Evolutionary conservation across 352 stramenopile genomes (phyloP).

Genomic region (Phytophthora kernoviae): DNA sequence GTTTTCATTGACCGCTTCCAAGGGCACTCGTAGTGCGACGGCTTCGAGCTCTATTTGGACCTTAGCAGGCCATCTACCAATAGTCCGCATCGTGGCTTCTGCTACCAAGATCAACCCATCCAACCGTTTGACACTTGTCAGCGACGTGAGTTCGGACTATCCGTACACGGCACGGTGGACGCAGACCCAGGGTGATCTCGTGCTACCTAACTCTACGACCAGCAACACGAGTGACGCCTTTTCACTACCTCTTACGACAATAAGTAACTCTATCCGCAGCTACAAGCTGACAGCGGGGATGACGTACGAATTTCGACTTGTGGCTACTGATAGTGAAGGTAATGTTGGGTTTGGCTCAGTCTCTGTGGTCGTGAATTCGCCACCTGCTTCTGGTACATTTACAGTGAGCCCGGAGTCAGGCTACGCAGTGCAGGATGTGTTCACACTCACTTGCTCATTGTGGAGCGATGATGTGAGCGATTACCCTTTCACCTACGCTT

Average conservation of each 20-base stretch:
- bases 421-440: constrained; percentile 58
- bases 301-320: constrained; percentile 67
- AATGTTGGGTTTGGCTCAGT: constrained; percentile 60
- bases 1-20: constrained; percentile 55
- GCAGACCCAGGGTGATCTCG: constrained; percentile 64
- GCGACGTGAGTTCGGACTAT: constrained; percentile 58
- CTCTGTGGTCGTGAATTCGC: constrained; percentile 60
- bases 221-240: constrained; percentile 50
- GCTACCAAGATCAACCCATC: constrained; percentile 55
- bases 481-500: constrained; percentile 66
- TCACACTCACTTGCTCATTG: constrained; percentile 50
- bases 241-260: constrained; percentile 53
- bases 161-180: constrained; percentile 60
- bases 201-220: constrained; percentile 25
- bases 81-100: constrained; percentile 37
- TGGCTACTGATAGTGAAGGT: constrained; percentile 56
- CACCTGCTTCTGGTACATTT: constrained; percentile 60
- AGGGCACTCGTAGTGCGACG: constrained; percentile 22
- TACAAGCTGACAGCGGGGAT: constrained; percentile 66
- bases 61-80: constrained; percentile 43
- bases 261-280: constrained; percentile 55
- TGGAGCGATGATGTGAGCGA: constrained; percentile 71
- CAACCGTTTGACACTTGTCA: constrained; percentile 39
- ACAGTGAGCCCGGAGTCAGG: constrained; percentile 46
- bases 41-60: constrained; percentile 55